Percentiles rank a stretch among this genome's conserved stretches.
Evolutionary conservation across 768 basidiomycete genomes (phyloP).

Genomic region (Psilocybe azurescens): DNA sequence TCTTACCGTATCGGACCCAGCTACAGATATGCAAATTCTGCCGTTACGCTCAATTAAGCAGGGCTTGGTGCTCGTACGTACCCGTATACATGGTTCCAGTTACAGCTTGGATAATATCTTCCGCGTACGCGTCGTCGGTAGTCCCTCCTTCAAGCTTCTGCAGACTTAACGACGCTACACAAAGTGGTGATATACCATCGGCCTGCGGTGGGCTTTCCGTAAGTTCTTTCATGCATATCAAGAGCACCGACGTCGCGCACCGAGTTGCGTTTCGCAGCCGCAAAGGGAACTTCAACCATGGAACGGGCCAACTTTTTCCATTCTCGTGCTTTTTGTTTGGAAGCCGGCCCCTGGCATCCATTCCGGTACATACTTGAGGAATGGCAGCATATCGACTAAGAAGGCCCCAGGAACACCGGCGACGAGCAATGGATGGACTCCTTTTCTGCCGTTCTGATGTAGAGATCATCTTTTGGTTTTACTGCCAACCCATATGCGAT

Average conservation of each 20-base stretch:
- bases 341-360: slow-evolving; percentile 70
- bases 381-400: slow-evolving; percentile 47
- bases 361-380: slow-evolving; percentile 49
- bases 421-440: slow-evolving; percentile 35
- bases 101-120: slow-evolving; percentile 16
- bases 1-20: slow-evolving; percentile 26
- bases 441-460: slow-evolving; percentile 45
- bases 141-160: slow-evolving; percentile 25
- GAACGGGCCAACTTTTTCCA: slow-evolving; percentile 44
- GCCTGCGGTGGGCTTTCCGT: not conserved
- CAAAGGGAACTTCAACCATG: slow-evolving; percentile 46
- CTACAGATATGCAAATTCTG: not conserved
- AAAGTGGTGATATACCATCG: slow-evolving; percentile 14
- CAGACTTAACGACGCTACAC: slow-evolving; percentile 27
- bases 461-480: slow-evolving; percentile 45
- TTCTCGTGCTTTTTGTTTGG: slow-evolving; percentile 50
- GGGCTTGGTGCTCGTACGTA: not conserved
- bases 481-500: slow-evolving; percentile 45
- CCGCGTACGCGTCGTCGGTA: slow-evolving; percentile 25
- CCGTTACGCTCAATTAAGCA: not conserved
- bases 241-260: slow-evolving; percentile 21
- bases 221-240: too few species aligned
- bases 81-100: slow-evolving; percentile 12
- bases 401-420: slow-evolving; percentile 47
- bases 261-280: slow-evolving; percentile 28